Percentiles rank a stretch among this genome's conserved stretches.
These are phyloP conservation scores for Penicillium silybi DNA, from an alignment of 495 filamentous ascomycete species.

Conservation along the genomic window DNA sequence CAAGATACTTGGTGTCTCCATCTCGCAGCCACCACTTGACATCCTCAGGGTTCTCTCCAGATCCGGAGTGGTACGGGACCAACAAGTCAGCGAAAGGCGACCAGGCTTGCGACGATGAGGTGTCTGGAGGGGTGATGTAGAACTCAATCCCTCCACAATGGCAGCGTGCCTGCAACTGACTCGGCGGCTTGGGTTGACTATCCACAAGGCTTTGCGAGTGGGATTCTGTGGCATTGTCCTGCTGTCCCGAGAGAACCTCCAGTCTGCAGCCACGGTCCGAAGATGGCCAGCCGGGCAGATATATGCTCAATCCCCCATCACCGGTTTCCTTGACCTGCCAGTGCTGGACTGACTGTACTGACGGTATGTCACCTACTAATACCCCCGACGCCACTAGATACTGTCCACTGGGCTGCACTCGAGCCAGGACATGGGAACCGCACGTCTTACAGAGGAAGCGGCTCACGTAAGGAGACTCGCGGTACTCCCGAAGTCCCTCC, in stretches of 20 bases:
- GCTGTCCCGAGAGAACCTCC: neutral
- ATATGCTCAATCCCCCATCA: conserved; percentile 57
- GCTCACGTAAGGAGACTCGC: conserved; percentile 40
- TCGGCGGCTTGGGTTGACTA: neutral
- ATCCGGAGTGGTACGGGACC: conserved; percentile 41
- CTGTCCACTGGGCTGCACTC: conserved; percentile 23
- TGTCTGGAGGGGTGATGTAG: conserved; percentile 39
- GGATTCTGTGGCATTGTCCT: neutral
- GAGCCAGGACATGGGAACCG: conserved; percentile 58
- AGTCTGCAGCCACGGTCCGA: conserved; percentile 16
- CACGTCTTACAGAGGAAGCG: conserved; percentile 70
- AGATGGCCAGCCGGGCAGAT: conserved; percentile 30
- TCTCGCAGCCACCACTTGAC: conserved; percentile 52
- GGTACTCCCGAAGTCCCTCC: conserved; percentile 44
- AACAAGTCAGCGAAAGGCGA: conserved; percentile 54
- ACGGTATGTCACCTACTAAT: conserved; percentile 29
- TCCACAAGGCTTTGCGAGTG: neutral
- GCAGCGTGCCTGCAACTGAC: conserved; percentile 33
- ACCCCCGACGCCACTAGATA: conserved; percentile 43
- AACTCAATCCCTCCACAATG: conserved; percentile 44
- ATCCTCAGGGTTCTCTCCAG: conserved; percentile 37
- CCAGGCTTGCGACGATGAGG: conserved; percentile 32
- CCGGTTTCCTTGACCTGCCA: conserved; percentile 45
- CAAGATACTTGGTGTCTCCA: conserved; percentile 49
- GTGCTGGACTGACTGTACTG: conserved; percentile 42